A percentile compares a stretch with the other conserved stretches of the same genome.
phyloP scores from a whole-genome alignment of 2,329 filamentous ascomycete species.

The Penicillium sp. region DNA sequence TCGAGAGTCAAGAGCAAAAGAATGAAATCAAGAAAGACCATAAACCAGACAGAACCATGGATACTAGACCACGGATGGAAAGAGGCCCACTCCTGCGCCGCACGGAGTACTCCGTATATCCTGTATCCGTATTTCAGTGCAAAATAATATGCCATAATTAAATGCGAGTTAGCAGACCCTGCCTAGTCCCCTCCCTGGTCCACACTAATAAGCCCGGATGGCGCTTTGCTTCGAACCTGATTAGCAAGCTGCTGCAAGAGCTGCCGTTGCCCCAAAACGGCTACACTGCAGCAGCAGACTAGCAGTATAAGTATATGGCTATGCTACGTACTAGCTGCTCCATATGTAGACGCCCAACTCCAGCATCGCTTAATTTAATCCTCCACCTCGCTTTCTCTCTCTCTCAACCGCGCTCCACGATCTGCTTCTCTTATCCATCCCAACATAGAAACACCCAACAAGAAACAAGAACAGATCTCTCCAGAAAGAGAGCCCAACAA shows the following conservation, averaged over 20 bases:
- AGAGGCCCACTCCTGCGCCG: slow-evolving; percentile 4
- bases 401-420: no score
- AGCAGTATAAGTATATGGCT: neutral
- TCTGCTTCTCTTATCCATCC: neutral
- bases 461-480: neutral
- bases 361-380: neutral
- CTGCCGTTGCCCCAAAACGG: slow-evolving; percentile 5
- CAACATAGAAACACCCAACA: neutral
- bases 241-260: neutral
- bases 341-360: slow-evolving; percentile 5
- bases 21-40: no score
- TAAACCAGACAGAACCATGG: no score
- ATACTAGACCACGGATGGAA: no score
- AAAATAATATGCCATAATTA: neutral
- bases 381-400: neutral
- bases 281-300: neutral
- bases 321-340: neutral
- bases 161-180: neutral
- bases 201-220: neutral
- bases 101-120: neutral
- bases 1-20: neutral
- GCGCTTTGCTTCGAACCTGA: neutral
- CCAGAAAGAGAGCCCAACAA: neutral
- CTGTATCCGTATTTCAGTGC: neutral
- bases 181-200: neutral